phyloP scores from a whole-genome alignment of 306 rosid species.

The Sicyos baderoa region DNA sequence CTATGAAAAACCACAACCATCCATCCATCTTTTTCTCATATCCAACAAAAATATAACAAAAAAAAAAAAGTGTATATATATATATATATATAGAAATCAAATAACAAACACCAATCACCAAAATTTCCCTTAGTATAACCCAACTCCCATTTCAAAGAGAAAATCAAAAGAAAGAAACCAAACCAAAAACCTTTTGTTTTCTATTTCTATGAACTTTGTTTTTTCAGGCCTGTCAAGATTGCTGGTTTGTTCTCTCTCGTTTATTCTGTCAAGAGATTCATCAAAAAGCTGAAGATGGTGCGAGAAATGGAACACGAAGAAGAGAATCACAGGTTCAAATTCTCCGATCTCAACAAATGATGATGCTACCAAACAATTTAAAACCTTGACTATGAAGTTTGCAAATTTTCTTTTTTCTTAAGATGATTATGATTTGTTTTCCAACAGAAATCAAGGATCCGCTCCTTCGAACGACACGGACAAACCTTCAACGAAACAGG shows the following conservation, averaged over 20 bases:
- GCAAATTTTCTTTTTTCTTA: constrained; percentile 22
- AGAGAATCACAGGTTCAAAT: constrained; percentile 35
- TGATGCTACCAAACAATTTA: constrained; percentile 38
- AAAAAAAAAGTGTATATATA: background rate
- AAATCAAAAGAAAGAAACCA: background rate
- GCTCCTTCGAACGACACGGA: constrained; percentile 23
- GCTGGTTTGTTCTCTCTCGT: constrained; percentile 40
- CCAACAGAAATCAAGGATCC: constrained; percentile 36
- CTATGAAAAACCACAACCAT: constrained; percentile 20
- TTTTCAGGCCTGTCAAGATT: constrained; percentile 25
- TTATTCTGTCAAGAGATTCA: constrained; percentile 25
- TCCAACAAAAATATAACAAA: background rate
- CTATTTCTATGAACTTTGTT: constrained; percentile 11
- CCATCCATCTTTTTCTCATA: constrained; percentile 15
- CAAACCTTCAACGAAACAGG: background rate
- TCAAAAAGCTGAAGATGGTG: constrained; percentile 33
- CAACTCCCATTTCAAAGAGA: background rate
- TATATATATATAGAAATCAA: background rate
- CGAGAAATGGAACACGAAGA: constrained; percentile 39
- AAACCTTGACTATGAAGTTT: constrained; percentile 61
- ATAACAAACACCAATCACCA: constrained; percentile 4
- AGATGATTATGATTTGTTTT: constrained; percentile 26
- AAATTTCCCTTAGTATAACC: background rate
- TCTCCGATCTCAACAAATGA: constrained; percentile 34
- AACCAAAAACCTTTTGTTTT: background rate